Evolutionary conservation across 1,284 basidiomycete genomes (phyloP), one percentile per base, ranked within the genome.

Genomic region (Ustilago cynodontis): DNA sequence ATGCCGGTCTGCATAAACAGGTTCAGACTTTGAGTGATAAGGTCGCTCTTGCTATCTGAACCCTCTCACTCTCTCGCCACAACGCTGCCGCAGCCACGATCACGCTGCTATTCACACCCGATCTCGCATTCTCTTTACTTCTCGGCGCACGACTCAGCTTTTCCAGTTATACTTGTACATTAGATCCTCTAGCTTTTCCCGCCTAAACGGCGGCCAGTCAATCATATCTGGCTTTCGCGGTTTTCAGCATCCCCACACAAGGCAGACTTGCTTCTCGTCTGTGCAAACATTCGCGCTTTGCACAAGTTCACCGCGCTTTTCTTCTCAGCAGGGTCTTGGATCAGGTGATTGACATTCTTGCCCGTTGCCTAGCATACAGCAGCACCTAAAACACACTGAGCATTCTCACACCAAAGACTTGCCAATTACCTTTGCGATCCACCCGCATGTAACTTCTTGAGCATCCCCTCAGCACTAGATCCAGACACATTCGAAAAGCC

Each of bases 1-100:
- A 94, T 87, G 90, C 93, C 59, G 93, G 95, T 86, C 92, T 93
- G 82, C 91, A 90, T 82, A 90, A 90, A 84, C 95, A 98, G 88
- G 92, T 78, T 10, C 76, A 78, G 62, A 22, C 59, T 13, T 43
- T 78, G 31, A 72, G 74, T 37, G 74, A 77, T 49, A 52, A 72
- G 51, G 70, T 77, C 49, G 74, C 74, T 37, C 51, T 77, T n/a
- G 61, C 69, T 2, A 57, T 67, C 51, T 74, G 52, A 61, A 29
- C 11, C 43, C 41, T 13, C 18, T 22, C 33, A 29, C 52, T 13
- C 47, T 14, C 18, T 33, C n/a, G 14, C 45, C n/a, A n/a, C n/a
- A n/a, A n/a, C n/a, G n/a, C n/a, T n/a, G n/a, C n/a, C n/a, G n/a
- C n/a, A 20, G 3, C 31, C 31, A 6, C 31, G 31, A 33, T 10